A percentile compares a stretch with the other conserved stretches of the same genome.
These are phyloP conservation scores for Tetrahymena elliotti DNA, from an alignment of 73 alveolate genomes.

Conservation along the genomic window DNA sequence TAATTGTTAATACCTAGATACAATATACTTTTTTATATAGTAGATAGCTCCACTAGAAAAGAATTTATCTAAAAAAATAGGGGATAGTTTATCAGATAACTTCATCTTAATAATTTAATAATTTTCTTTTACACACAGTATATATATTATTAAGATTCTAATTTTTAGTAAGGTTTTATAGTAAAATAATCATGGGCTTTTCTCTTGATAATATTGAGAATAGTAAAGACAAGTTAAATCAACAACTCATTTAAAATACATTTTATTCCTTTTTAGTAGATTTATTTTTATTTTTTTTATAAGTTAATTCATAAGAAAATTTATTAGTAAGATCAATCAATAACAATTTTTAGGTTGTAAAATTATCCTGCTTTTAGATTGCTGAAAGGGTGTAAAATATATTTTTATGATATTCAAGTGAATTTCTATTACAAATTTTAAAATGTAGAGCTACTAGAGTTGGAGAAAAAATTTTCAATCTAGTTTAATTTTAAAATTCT, in stretches of 20 bases:
- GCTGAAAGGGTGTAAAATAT: neutral
- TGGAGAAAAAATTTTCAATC: no score
- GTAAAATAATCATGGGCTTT: no score
- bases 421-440: neutral
- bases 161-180: neutral
- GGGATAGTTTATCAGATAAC: neutral
- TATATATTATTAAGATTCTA: no score
- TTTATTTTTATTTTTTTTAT: no score
- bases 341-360: neutral
- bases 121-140: neutral
- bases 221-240: no score
- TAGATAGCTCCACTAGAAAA: neutral
- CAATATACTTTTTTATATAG: neutral
- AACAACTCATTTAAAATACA: no score
- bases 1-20: neutral
- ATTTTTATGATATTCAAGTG: neutral
- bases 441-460: no score
- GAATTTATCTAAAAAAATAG: neutral
- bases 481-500: neutral
- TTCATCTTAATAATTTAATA: neutral
- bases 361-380: neutral
- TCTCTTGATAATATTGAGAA: no score
- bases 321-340: neutral
- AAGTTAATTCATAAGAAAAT: neutral
- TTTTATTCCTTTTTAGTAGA: no score